phyloP scores from a whole-genome alignment of 129 eudicot species.

The Kitagawia praeruptora region DNA sequence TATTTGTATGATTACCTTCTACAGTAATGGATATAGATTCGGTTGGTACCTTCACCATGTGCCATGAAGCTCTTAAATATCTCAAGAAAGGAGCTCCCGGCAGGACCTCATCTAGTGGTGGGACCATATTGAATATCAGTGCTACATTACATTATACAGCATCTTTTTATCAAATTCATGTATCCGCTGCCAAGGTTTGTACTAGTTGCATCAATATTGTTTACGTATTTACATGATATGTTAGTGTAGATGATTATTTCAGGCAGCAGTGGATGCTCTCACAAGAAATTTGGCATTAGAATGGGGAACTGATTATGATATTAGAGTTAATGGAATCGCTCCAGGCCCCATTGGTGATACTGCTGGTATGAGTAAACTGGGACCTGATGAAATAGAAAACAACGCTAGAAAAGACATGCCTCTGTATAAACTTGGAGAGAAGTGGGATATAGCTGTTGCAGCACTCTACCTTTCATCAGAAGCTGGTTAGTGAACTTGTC shows the following conservation, averaged over 20 bases:
- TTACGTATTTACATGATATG: background rate
- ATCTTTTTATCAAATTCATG: constrained; percentile 90
- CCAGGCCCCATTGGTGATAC: constrained; percentile 92
- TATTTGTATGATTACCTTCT: constrained; percentile 6
- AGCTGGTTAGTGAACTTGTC: constrained; percentile 49
- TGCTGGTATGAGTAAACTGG: constrained; percentile 79
- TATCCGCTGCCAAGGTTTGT: constrained; percentile 93
- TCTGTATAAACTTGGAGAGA: constrained; percentile 75
- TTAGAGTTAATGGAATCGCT: constrained; percentile 93
- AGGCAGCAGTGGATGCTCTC: constrained; percentile 93
- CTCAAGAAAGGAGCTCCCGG: constrained; percentile 79
- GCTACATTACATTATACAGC: constrained; percentile 97
- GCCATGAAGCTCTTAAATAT: constrained; percentile 66
- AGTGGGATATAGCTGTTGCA: constrained; percentile 93
- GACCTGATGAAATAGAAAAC: constrained; percentile 54
- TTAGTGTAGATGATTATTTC: background rate
- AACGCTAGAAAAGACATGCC: constrained; percentile 44
- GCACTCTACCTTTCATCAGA: constrained; percentile 86
- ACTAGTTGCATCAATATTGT: background rate
- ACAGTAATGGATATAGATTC: constrained; percentile 90
- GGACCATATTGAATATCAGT: constrained; percentile 71
- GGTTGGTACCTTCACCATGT: constrained; percentile 96
- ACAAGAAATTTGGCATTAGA: constrained; percentile 92
- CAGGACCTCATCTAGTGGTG: constrained; percentile 59
- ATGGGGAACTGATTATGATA: constrained; percentile 96